phyloP scores from a whole-genome alignment of 768 basidiomycete genomes.

The Lactarius trivialis region DNA sequence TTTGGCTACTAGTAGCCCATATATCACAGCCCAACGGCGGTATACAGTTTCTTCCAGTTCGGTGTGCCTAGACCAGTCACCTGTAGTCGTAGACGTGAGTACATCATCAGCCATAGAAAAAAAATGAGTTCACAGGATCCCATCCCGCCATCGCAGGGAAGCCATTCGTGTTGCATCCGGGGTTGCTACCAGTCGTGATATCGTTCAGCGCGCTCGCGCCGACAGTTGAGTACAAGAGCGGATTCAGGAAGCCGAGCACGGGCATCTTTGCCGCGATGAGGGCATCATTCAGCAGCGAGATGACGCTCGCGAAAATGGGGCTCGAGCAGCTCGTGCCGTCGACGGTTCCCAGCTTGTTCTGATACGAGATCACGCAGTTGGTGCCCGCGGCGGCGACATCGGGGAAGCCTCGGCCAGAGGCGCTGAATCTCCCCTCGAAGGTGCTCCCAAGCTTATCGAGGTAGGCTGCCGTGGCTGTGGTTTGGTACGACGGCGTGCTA shows the following conservation, averaged over 20 bases:
- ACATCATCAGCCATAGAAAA: background rate
- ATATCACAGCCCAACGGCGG: slow-evolving; percentile 28
- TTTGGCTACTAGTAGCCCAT: too few species aligned
- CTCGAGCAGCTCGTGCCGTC: too few species aligned
- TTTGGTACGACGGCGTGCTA: too few species aligned
- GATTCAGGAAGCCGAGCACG: slow-evolving; percentile 31
- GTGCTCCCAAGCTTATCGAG: too few species aligned
- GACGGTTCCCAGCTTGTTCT: too few species aligned
- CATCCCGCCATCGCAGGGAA: slow-evolving; percentile 15
- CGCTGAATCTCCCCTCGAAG: too few species aligned
- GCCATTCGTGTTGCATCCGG: slow-evolving; percentile 19
- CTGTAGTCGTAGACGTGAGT: slow-evolving; percentile 22
- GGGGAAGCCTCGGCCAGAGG: too few species aligned
- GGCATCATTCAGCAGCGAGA: slow-evolving; percentile 31
- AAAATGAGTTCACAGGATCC: slow-evolving; percentile 16
- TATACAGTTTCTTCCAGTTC: slow-evolving; percentile 43
- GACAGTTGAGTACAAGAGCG: slow-evolving; percentile 26
- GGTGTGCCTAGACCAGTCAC: slow-evolving; percentile 53
- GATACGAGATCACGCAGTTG: too few species aligned
- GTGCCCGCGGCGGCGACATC: too few species aligned
- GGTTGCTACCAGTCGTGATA: slow-evolving; percentile 29
- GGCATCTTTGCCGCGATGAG: slow-evolving; percentile 27
- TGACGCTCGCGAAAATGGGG: too few species aligned
- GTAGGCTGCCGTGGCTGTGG: too few species aligned
- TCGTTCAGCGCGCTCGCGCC: slow-evolving; percentile 28